These are phyloP conservation scores for Colletotrichum agaves DNA, from an alignment of 2,329 filamentous ascomycete species.

Conservation along the genomic window DNA sequence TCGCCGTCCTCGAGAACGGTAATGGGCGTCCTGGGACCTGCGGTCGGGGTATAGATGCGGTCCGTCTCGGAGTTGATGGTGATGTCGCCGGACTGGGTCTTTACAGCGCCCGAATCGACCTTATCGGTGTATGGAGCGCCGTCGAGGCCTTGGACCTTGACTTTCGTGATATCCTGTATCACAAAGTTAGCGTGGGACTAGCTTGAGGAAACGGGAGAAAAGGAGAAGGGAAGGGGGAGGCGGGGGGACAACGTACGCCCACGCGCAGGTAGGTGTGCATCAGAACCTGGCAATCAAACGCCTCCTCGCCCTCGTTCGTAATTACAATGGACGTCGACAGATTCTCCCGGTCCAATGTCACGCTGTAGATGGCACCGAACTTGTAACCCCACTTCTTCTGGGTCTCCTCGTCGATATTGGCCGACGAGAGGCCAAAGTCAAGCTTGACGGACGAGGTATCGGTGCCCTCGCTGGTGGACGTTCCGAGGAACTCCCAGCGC, in stretches of 20 bases:
- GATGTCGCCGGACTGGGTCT: conserved; percentile 72
- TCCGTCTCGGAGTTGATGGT: conserved; percentile 84
- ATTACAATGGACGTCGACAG: conserved; percentile 87
- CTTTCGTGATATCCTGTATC: conserved; percentile 80
- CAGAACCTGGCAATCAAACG: conserved; percentile 92
- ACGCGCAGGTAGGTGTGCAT: conserved; percentile 91
- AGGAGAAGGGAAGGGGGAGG: no score
- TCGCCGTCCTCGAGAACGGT: conserved; percentile 71
- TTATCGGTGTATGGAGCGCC: conserved; percentile 86
- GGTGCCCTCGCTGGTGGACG: conserved; percentile 67
- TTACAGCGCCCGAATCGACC: conserved; percentile 71
- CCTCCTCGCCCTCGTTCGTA: conserved; percentile 83
- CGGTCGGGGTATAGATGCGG: conserved; percentile 82
- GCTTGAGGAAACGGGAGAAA: not conserved
- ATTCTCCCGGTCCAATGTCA: conserved; percentile 80
- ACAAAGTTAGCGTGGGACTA: not conserved
- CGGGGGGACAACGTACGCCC: conserved; percentile 65
- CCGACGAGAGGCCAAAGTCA: conserved; percentile 88
- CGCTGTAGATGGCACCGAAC: conserved; percentile 93
- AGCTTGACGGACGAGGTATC: conserved; percentile 79
- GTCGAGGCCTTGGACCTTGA: conserved; percentile 80
- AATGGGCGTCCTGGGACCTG: conserved; percentile 68
- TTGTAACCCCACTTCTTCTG: conserved; percentile 83
- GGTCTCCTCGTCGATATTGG: conserved; percentile 74
- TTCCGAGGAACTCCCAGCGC: conserved; percentile 93